Base-by-base conservation (phyloP, 352 stramenopile genomes). In the Phytophthora podocarpi region DNA sequence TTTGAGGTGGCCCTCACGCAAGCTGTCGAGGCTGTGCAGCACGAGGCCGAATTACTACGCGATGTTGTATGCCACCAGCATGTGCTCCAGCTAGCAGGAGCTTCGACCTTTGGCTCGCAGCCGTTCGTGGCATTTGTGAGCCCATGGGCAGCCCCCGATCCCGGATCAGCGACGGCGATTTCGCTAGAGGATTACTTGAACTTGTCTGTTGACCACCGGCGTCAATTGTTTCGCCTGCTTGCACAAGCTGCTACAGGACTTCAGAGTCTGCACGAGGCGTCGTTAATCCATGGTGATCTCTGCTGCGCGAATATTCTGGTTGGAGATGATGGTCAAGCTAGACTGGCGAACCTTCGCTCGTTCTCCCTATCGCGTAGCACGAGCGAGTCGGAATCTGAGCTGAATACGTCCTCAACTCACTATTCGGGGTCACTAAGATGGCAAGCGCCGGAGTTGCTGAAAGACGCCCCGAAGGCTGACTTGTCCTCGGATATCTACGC, bases 61-160 rank as follows among this genome's bases (percentile, higher is more conserved):
- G 54, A 70, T 34, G 57, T 87, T 27, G 54, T 66, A 1, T 67
- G 73, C 12, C 78, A 91, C 43, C 67, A 72, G 4, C 76, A 83
- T 43, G 62, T 92, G 16, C 62, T 92, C 13, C 71, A 78, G 23
- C 59, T 89, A 53, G 64, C 79, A 32, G 82, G 82, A 31, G 82
- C 72, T 4, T 91, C 66, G 48, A 70, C 65, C 13, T 73, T 90
- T 35, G 70, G 68, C 0, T 69, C 46, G 1, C 43, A 65, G 12
- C 82, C 78, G 15, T 89, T 86, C 36, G 31, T 92, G 16, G 72
- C 77, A 9, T 70, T 85, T 49, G 82, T 90, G 52, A 75, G 67
- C 34, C 72, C 75, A 3, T 76, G 67, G 67, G 50, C 39, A 37
- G 43, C 67, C 36, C 54, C 67, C 16, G 58, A 76, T 21, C 8